phyloP scores from a whole-genome alignment of 495 filamentous ascomycete species.

The Penicillium pancosmium region DNA sequence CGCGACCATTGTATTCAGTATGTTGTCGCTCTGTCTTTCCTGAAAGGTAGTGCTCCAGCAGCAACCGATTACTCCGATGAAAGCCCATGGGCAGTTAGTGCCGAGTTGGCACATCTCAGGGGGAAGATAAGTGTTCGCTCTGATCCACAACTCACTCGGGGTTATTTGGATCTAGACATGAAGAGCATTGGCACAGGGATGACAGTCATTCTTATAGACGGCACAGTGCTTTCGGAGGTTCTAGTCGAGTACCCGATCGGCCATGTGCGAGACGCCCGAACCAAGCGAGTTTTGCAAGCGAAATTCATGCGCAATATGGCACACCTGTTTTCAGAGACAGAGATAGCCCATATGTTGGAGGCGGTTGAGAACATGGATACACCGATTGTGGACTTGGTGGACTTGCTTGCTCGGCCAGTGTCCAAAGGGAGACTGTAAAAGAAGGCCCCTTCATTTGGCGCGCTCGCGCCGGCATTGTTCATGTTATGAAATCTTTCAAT shows the following conservation, averaged over 20 bases:
- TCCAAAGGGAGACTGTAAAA: constrained; percentile 11
- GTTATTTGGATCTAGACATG: constrained; percentile 36
- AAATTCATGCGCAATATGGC: constrained; percentile 80
- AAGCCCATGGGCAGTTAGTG: constrained; percentile 34
- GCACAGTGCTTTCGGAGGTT: constrained; percentile 65
- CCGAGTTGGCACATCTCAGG: constrained; percentile 30
- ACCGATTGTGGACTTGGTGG: constrained; percentile 76
- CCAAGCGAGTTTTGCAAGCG: constrained; percentile 70
- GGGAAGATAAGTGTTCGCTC: constrained; percentile 31
- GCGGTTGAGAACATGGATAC: constrained; percentile 57
- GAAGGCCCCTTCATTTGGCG: neutral
- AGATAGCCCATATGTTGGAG: constrained; percentile 67
- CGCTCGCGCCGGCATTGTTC: neutral
- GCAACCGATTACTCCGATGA: constrained; percentile 40
- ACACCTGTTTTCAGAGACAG: constrained; percentile 62
- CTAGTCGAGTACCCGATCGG: constrained; percentile 85
- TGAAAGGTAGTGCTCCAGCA: constrained; percentile 38
- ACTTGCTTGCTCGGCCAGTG: constrained; percentile 52
- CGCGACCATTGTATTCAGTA: constrained; percentile 52
- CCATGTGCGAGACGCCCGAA: constrained; percentile 73
- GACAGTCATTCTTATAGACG: constrained; percentile 27
- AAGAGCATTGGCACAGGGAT: constrained; percentile 30
- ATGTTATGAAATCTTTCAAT: constrained; percentile 20
- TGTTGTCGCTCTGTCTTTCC: constrained; percentile 40
- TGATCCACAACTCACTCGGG: constrained; percentile 35